Base-by-base conservation (phyloP, 2,329 filamentous ascomycete species). In the Clarireedia hainanense region DNA sequence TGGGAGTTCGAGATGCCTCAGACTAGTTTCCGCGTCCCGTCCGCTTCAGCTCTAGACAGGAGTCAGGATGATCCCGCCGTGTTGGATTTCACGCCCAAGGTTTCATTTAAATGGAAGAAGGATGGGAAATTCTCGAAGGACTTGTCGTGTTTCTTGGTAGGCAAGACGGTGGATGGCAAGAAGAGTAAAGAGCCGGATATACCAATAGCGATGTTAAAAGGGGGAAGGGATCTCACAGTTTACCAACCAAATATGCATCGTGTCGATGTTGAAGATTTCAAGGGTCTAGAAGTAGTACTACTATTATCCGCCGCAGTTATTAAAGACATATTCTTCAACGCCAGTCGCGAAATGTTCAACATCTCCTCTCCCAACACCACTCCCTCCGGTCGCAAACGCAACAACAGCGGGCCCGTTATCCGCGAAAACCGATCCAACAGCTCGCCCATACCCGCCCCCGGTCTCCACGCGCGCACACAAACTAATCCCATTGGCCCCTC, bases 1-100 rank as follows among this genome's bases (percentile, higher is more conserved):
- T 99, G 92, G 86, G 89, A 94, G 61, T 97, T 99, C 71, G 89
- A 92, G 70, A 85, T 99, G 72, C 94, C 94, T 0, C 84, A 91
- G 67, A 85, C 84, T 58, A 88, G 85, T 26, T 99, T 99, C 70
- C 82, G 87, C 30, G 76, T 84, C 54, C 94, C 94, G 0, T 95
- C 88, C 12, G 75, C 79, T 1, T 94, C 89, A 40, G 80, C 80
- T 49, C 76, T 99, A 46, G 94, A 97, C 68, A 83, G 85, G 49
- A 85, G 84, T 36, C 79, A 83, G 62, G 79, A 74, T 58, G 82
- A 86, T 63, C 81, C 84, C 0, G 60, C 76, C 67, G 65, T 61
- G 50, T 76, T 71, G 60, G 74, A 83, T 68, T 64, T 79, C 27
- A 81, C 84, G 0, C 91, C 91, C 4, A 89, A 88, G 65, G 77